Conservation (phyloP, 257 asterid genomes). For the Solanum chilense region DNA sequence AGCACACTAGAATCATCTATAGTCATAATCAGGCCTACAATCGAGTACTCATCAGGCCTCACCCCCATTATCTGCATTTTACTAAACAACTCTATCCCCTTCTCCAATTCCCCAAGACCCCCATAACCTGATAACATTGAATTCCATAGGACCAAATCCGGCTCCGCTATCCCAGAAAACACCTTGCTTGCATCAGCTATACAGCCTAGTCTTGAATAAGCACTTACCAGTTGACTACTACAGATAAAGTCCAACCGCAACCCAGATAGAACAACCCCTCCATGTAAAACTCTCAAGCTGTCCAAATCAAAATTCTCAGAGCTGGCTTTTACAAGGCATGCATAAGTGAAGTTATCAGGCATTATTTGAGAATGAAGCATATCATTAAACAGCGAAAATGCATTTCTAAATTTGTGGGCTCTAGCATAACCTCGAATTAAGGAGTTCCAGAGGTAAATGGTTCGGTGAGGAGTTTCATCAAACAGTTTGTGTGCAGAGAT, state of each 20-base stretch:
- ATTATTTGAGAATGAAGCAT: conserved; percentile 33
- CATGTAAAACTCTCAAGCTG: conserved; percentile 43
- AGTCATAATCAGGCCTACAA: conserved; percentile 47
- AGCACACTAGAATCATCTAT: conserved; percentile 13
- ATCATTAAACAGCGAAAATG: conserved; percentile 41
- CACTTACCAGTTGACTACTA: conserved; percentile 52
- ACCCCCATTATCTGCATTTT: conserved; percentile 39
- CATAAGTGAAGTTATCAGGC: conserved; percentile 69
- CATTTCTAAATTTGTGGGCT: conserved; percentile 24
- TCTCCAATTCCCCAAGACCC: conserved; percentile 28
- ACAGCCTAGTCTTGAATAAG: conserved; percentile 56
- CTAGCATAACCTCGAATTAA: conserved; percentile 71
- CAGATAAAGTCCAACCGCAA: conserved; percentile 49
- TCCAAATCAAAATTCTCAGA: conserved; percentile 26
- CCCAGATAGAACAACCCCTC: conserved; percentile 38
- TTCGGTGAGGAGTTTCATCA: conserved; percentile 52
- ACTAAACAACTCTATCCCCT: conserved; percentile 30
- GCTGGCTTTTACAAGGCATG: conserved; percentile 61
- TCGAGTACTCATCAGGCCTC: conserved; percentile 56
- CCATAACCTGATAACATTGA: conserved; percentile 62
- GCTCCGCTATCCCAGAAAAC: conserved; percentile 36
- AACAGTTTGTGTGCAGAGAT: conserved; percentile 61
- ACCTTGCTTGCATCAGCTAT: conserved; percentile 34
- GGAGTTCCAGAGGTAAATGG: conserved; percentile 70
- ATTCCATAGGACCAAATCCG: conserved; percentile 78